Conservation (phyloP, 2,329 filamentous ascomycete genomes). For the Microdochium trichocladiopsis region DNA sequence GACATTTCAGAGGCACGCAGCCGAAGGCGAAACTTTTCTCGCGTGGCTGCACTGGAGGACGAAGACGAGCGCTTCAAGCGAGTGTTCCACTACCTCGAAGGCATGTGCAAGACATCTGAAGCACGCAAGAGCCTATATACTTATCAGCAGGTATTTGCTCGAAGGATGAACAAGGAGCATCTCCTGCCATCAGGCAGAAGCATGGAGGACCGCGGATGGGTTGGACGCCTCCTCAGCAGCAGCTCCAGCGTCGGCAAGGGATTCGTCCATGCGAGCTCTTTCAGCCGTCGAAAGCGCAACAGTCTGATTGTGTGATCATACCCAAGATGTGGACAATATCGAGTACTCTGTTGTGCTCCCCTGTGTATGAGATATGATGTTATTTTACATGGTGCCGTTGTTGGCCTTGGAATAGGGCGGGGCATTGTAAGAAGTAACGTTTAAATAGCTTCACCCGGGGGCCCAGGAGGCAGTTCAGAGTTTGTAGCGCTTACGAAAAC, state of each 20-base stretch:
- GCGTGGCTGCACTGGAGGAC: conserved; percentile 12
- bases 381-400: too few relatives aligned
- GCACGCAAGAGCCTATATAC: conserved; percentile 38
- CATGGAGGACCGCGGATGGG: conserved; percentile 14
- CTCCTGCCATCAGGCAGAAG: conserved; percentile 30
- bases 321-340: too few relatives aligned
- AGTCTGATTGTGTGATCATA: conserved; percentile 1
- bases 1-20: background rate
- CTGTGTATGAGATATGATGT: too few relatives aligned
- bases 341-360: too few relatives aligned
- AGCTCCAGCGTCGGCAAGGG: conserved; percentile 1
- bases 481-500: too few relatives aligned
- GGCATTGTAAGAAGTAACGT: too few relatives aligned
- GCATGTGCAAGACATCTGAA: conserved; percentile 37
- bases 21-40: background rate
- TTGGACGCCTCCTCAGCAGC: conserved; percentile 16
- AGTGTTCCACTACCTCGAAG: conserved; percentile 38
- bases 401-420: too few relatives aligned
- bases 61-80: conserved; percentile 35
- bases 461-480: too few relatives aligned
- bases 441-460: too few relatives aligned
- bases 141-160: conserved; percentile 44
- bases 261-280: background rate
- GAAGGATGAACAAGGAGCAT: conserved; percentile 23
- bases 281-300: background rate